Percentiles rank a stretch among this genome's conserved stretches.
These are phyloP conservation scores for Leccinellum rugosiceps DNA, from an alignment of 768 basidiomycete species.

Conservation along the genomic window DNA sequence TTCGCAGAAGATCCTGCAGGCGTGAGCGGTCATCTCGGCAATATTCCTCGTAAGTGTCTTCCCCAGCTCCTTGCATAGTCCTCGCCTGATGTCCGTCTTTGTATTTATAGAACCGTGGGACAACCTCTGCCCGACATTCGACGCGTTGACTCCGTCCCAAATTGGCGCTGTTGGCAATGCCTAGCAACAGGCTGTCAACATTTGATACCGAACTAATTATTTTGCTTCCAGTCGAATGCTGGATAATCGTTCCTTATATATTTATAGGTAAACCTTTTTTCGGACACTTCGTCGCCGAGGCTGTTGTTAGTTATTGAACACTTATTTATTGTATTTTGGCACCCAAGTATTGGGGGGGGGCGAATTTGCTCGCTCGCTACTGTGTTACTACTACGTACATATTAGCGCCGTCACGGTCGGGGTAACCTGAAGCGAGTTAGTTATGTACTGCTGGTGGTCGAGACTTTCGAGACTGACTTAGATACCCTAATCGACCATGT, in stretches of 20 bases:
- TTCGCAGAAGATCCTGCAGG: slow-evolving; percentile 26
- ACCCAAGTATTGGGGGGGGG: background rate
- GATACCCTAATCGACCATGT: background rate
- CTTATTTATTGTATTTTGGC: background rate
- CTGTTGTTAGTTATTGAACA: background rate
- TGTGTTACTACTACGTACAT: background rate
- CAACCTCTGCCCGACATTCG: slow-evolving; percentile 22
- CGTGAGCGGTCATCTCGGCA: slow-evolving; percentile 12
- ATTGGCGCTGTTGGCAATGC: slow-evolving; percentile 18
- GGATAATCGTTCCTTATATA: background rate
- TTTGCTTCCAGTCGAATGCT: background rate
- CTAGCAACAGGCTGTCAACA: slow-evolving; percentile 18
- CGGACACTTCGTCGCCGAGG: background rate
- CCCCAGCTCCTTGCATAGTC: background rate
- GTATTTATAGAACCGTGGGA: slow-evolving; percentile 25
- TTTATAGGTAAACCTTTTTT: background rate
- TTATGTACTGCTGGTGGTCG: background rate
- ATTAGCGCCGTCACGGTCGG: background rate
- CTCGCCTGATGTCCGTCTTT: background rate
- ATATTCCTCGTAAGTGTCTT: slow-evolving; percentile 13
- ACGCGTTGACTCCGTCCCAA: slow-evolving; percentile 20
- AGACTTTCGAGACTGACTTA: background rate
- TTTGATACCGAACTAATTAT: slow-evolving; percentile 18
- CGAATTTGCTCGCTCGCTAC: background rate
- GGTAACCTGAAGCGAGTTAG: background rate